Conservation (phyloP, 768 basidiomycete genomes). For the Trametes cingulata region DNA sequence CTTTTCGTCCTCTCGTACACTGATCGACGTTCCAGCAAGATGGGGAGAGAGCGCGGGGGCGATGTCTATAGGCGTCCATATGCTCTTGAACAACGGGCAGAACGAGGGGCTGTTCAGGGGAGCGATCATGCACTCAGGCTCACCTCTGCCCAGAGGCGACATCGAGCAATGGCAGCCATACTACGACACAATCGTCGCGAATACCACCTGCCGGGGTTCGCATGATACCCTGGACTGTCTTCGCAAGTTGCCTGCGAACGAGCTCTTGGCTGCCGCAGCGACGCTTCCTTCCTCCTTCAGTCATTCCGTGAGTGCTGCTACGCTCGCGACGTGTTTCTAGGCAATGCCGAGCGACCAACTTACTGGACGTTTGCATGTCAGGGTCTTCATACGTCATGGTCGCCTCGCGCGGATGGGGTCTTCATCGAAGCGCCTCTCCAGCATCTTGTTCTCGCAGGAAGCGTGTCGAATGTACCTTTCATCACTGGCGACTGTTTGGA, state of each 20-base stretch:
- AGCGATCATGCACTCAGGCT: conserved; percentile 40
- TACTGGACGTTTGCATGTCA: neutral
- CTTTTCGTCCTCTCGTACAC: too few relatives aligned
- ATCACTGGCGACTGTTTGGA: conserved; percentile 56
- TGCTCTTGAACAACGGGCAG: conserved; percentile 29
- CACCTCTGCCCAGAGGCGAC: conserved; percentile 15
- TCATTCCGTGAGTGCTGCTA: conserved; percentile 34
- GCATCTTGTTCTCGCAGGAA: conserved; percentile 44
- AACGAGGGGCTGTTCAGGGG: conserved; percentile 30
- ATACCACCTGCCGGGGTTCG: conserved; percentile 37
- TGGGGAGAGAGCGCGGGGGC: conserved; percentile 44
- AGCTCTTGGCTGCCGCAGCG: conserved; percentile 35
- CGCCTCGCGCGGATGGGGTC: conserved; percentile 50
- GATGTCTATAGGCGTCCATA: conserved; percentile 34
- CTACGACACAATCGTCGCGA: conserved; percentile 43
- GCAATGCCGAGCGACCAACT: neutral
- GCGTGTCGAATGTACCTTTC: conserved; percentile 50
- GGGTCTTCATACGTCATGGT: conserved; percentile 38
- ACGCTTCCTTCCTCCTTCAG: conserved; percentile 33
- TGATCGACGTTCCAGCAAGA: conserved; percentile 12
- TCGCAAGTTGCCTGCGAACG: conserved; percentile 35
- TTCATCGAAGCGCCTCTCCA: conserved; percentile 44
- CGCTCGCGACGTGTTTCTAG: neutral
- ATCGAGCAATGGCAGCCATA: conserved; percentile 30
- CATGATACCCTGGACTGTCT: conserved; percentile 46